phyloP scores from a whole-genome alignment of 495 filamentous ascomycete genomes.

The Aspergillus panamensis region DNA sequence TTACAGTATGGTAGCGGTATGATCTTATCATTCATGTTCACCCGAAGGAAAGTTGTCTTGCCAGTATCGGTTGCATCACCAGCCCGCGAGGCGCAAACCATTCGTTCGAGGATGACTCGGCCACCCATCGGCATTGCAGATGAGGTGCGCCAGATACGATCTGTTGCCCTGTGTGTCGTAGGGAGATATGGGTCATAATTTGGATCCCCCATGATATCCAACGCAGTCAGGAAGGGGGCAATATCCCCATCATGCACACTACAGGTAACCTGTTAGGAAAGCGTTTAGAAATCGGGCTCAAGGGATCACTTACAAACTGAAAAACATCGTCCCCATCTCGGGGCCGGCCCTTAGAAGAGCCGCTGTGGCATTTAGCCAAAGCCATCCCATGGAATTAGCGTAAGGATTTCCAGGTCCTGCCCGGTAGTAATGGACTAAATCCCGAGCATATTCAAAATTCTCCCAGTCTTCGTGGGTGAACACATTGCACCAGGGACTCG shows the following conservation, averaged over 20 bases:
- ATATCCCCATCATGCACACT: slow-evolving; percentile 62
- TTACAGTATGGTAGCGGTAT: slow-evolving; percentile 49
- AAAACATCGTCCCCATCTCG: slow-evolving; percentile 48
- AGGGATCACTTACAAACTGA: slow-evolving; percentile 51
- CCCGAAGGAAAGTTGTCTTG: slow-evolving; percentile 40
- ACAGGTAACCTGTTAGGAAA: background rate
- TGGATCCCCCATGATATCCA: slow-evolving; percentile 49
- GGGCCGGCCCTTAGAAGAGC: slow-evolving; percentile 48
- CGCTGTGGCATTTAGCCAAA: slow-evolving; percentile 60
- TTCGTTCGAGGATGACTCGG: slow-evolving; percentile 53
- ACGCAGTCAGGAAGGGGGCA: slow-evolving; percentile 51
- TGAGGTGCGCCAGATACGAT: slow-evolving; percentile 52
- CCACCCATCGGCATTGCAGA: slow-evolving; percentile 58
- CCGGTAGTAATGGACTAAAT: slow-evolving; percentile 58
- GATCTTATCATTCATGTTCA: slow-evolving; percentile 58
- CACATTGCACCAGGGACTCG: slow-evolving; percentile 55
- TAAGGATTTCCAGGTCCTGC: slow-evolving; percentile 57
- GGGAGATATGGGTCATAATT: slow-evolving; percentile 42
- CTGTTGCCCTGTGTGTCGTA: slow-evolving; percentile 33
- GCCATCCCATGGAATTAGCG: slow-evolving; percentile 56
- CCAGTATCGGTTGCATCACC: background rate
- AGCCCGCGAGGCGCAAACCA: slow-evolving; percentile 34
- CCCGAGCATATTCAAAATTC: slow-evolving; percentile 58
- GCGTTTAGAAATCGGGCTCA: background rate
- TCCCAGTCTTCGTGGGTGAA: slow-evolving; percentile 56